These are phyloP conservation scores for Xylaria nigripes DNA, from an alignment of 495 filamentous ascomycete species.

Conservation along the genomic window DNA sequence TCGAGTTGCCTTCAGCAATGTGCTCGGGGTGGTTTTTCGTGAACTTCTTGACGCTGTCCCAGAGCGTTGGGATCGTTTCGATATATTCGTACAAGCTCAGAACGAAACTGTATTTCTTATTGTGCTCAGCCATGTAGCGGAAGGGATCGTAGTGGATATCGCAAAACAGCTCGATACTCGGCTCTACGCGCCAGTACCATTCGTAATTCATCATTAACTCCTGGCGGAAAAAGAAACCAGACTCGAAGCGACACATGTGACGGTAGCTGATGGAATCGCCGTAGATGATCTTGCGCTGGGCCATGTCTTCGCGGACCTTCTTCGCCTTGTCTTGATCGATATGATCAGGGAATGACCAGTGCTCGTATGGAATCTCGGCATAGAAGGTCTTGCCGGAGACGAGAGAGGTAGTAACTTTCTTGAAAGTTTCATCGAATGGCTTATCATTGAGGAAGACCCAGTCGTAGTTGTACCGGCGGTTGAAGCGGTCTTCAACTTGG, in stretches of 20 bases:
- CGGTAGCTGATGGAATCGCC: slow-evolving; percentile 88
- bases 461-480: slow-evolving; percentile 90
- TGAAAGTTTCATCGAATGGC: slow-evolving; percentile 86
- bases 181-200: slow-evolving; percentile 91
- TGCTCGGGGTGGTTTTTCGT: slow-evolving; percentile 84
- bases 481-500: slow-evolving; percentile 94
- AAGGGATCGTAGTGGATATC: slow-evolving; percentile 80
- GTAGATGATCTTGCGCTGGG: slow-evolving; percentile 80
- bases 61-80: slow-evolving; percentile 92
- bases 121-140: slow-evolving; percentile 76
- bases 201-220: slow-evolving; percentile 75
- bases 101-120: slow-evolving; percentile 87
- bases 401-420: slow-evolving; percentile 77
- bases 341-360: slow-evolving; percentile 83
- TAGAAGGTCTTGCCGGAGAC: slow-evolving; percentile 89
- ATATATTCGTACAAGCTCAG: slow-evolving; percentile 89
- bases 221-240: slow-evolving; percentile 88
- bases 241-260: slow-evolving; percentile 92
- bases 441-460: slow-evolving; percentile 99
- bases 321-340: slow-evolving; percentile 80
- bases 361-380: slow-evolving; percentile 72
- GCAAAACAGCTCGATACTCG: slow-evolving; percentile 79
- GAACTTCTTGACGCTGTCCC: slow-evolving; percentile 88
- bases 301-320: slow-evolving; percentile 78
- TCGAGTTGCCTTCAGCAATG: slow-evolving; percentile 71